Percentiles rank a stretch among this genome's conserved stretches.
Evolutionary conservation across 805 yeast species (phyloP).

Genomic region (Yarrowia sp.): DNA sequence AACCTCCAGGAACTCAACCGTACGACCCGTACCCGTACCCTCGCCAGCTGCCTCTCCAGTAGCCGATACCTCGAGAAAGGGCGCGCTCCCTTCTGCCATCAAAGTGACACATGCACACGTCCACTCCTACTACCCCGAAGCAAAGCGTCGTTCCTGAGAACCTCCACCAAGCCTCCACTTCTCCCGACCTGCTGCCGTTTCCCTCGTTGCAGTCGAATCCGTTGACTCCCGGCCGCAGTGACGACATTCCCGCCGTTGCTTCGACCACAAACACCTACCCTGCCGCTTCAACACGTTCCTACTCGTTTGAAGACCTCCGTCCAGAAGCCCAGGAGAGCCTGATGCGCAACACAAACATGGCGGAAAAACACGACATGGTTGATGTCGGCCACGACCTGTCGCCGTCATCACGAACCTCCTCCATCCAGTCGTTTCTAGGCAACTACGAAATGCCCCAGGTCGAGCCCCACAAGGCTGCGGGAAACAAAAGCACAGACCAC

Average conservation of each 20-base stretch:
- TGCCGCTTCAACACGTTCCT: not conserved
- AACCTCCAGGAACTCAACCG: too few relatives aligned
- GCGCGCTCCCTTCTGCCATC: too few relatives aligned
- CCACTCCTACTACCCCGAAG: not conserved
- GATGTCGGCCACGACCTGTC: not conserved
- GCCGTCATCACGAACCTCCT: constrained; percentile 27
- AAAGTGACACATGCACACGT: not conserved
- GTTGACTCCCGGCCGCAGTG: constrained; percentile 26
- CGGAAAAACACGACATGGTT: not conserved
- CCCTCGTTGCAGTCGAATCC: constrained; percentile 28
- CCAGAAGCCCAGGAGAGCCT: constrained; percentile 3
- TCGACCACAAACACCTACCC: not conserved
- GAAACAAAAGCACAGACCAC: constrained; percentile 63
- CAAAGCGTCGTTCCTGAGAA: not conserved
- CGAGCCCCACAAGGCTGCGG: constrained; percentile 57
- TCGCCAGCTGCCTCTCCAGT: too few relatives aligned
- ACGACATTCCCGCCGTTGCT: not conserved
- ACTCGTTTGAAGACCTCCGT: constrained; percentile 11
- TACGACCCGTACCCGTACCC: too few relatives aligned
- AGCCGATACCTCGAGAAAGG: too few relatives aligned
- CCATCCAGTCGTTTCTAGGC: constrained; percentile 29
- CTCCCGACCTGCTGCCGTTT: constrained; percentile 27
- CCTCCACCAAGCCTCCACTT: not conserved
- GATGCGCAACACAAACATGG: not conserved
- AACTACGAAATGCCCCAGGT: constrained; percentile 32